Percentiles rank a stretch among this genome's conserved stretches.
These are phyloP conservation scores for Coemansia sp. DNA, from an alignment of 192 early-diverging fungal genomes.

Conservation along the genomic window DNA sequence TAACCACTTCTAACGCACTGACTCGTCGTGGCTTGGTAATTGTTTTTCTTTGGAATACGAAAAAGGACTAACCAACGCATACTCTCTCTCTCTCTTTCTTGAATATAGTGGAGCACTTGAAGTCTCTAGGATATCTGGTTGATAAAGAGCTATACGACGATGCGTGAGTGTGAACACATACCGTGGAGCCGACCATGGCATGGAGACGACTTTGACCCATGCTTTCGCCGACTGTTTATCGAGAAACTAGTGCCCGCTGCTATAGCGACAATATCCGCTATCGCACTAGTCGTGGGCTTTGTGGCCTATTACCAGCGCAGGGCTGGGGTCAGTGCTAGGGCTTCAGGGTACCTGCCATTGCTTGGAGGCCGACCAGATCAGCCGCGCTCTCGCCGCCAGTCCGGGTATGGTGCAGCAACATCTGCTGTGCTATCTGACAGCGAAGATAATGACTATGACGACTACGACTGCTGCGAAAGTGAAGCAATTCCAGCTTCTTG, in stretches of 20 bases:
- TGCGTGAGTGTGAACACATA: conserved; percentile 20
- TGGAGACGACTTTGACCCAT: conserved; percentile 46
- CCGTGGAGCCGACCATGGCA: conserved; percentile 46
- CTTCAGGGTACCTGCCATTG: conserved; percentile 2
- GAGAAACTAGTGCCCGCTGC: conserved; percentile 27
- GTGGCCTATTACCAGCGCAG: conserved; percentile 17
- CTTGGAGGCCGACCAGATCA: conserved; percentile 6
- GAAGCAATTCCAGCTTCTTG: not conserved
- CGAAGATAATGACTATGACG: conserved; percentile 19
- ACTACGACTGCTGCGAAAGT: conserved; percentile 3
- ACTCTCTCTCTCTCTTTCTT: not conserved
- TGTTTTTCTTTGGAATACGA: not conserved
- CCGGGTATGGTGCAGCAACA: conserved; percentile 15
- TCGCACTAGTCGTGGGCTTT: conserved; percentile 9
- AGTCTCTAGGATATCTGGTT: conserved; percentile 63
- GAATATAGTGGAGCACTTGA: not conserved
- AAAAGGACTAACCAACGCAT: not conserved
- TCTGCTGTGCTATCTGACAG: conserved; percentile 1
- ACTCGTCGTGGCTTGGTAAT: not conserved
- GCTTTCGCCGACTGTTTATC: conserved; percentile 45
- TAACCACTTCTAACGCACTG: not conserved
- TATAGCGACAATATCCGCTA: conserved; percentile 22
- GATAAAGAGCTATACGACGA: not conserved
- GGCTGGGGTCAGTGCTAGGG: not conserved
- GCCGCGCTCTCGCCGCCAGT: not conserved